Conservation (phyloP, 306 rosid species). For the Vicia faba region DNA sequence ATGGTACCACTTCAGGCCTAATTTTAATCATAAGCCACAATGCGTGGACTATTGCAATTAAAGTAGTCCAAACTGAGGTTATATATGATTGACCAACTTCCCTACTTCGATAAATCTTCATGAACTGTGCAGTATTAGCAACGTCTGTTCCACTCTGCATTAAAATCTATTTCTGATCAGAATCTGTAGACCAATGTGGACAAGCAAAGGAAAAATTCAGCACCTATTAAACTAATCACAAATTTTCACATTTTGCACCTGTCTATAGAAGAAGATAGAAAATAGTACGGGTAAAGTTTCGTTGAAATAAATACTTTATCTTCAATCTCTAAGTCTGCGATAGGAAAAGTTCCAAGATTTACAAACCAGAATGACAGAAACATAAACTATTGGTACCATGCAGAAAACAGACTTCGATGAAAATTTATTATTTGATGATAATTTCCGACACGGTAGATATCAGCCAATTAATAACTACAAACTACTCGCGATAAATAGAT, state of each 20-base stretch:
- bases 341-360: background rate
- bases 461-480: constrained; percentile 2
- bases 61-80: constrained; percentile 89
- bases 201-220: constrained; percentile 32
- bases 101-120: constrained; percentile 89
- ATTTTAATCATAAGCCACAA: constrained; percentile 80
- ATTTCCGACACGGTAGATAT: constrained; percentile 6
- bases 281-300: background rate
- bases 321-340: constrained; percentile 18
- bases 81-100: constrained; percentile 95
- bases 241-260: constrained; percentile 18
- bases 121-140: constrained; percentile 54
- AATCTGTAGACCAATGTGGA: constrained; percentile 23
- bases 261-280: constrained; percentile 10
- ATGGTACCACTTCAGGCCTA: constrained; percentile 90
- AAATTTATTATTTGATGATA: constrained; percentile 25
- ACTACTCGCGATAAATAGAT: too few relatives aligned
- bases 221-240: constrained; percentile 1
- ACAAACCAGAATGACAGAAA: constrained; percentile 29
- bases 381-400: background rate
- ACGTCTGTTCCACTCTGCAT: constrained; percentile 54
- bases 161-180: constrained; percentile 31
- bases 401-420: background rate
- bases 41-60: constrained; percentile 65
- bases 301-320: constrained; percentile 5